A percentile compares a stretch with the other conserved stretches of the same genome.
Evolutionary conservation across 768 basidiomycete genomes (phyloP).

Genomic region (Kwoniella bestiolae): DNA sequence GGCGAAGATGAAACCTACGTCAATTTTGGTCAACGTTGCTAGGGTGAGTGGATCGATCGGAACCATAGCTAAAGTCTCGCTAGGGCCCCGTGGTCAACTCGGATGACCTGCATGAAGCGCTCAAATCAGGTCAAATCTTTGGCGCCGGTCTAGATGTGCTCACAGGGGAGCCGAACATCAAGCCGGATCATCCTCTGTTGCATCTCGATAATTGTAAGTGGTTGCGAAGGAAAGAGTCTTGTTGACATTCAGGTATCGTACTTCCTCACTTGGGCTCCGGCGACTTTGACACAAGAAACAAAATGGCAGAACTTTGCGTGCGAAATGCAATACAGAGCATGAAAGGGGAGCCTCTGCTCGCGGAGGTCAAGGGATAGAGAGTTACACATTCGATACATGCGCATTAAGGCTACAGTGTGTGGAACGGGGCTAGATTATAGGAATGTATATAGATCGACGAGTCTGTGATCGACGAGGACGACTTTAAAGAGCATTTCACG

Average conservation of each 20-base stretch:
- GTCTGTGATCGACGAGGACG: too few relatives aligned
- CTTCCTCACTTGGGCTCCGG: constrained; percentile 92
- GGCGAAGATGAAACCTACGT: constrained; percentile 79
- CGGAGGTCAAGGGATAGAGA: constrained; percentile 38
- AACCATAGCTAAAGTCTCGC: background rate
- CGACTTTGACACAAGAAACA: constrained; percentile 78
- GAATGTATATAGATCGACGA: background rate
- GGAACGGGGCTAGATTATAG: constrained; percentile 1
- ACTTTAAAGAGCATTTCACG: background rate
- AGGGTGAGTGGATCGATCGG: too few relatives aligned
- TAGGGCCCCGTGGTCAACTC: constrained; percentile 81
- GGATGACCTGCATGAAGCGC: constrained; percentile 79
- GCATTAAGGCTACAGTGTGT: constrained; percentile 6
- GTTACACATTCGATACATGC: background rate
- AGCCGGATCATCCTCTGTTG: constrained; percentile 75
- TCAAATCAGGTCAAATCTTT: constrained; percentile 79
- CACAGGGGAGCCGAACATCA: constrained; percentile 83
- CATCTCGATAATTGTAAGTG: constrained; percentile 69
- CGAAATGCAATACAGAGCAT: constrained; percentile 41
- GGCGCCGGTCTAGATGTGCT: constrained; percentile 93
- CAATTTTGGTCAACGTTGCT: constrained; percentile 81
- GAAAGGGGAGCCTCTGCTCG: constrained; percentile 36
- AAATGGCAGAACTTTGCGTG: constrained; percentile 73
- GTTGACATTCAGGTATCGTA: constrained; percentile 66
- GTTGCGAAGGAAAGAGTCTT: too few relatives aligned